Evolutionary conservation across 2,329 filamentous ascomycete genomes (phyloP), one percentile per base, ranked within the genome.

Genomic region (Penicillium italicum): DNA sequence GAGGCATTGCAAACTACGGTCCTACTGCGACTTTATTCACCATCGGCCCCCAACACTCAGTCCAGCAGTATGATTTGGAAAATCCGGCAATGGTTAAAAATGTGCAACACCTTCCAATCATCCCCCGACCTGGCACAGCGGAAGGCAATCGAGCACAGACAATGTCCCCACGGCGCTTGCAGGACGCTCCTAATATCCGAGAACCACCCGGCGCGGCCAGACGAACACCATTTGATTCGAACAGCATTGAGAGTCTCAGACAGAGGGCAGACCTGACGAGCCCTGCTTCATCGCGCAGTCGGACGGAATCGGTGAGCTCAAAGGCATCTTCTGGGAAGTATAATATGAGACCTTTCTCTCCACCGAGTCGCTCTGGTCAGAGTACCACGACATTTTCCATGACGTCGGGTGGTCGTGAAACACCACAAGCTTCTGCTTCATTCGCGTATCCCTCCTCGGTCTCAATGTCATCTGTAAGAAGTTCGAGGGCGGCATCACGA

Each of bases 41-140:
- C 0, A 78, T 97, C 18, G 91, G 92, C 1, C 86, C 87, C 38
- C 91, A 93, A 64, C 87, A 93, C 69, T 94, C 90, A 3, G 88
- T 96, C 3, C 93, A 97, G 72, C 94, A 99, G 72, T 97, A 96
- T 70, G 92, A 97, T 70, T 80, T 97, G 41, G 96, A 95, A 66
- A 90, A 89, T 9, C 85, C 87, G 8, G 83, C 89, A 12, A 85
- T 97, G 78, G 89, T 97, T 28, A 87, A 88, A 59, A 92, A 91
- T 69, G 88, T 94, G 12, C 92, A 96, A 66, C 92, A 97, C 72
- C 84, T 88, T 31, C 90, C 91, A 22, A 85, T 88, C 58, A 80
- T 88, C 28, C 81, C 91, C 14, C 89, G 91, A 30, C 89, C 91
- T 0, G 91, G 89, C 1, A 90, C 91, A 12, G 90, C 91, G 1